phyloP scores from a whole-genome alignment of 1,284 basidiomycete species.

The Pseudozyma hubeiensis region DNA sequence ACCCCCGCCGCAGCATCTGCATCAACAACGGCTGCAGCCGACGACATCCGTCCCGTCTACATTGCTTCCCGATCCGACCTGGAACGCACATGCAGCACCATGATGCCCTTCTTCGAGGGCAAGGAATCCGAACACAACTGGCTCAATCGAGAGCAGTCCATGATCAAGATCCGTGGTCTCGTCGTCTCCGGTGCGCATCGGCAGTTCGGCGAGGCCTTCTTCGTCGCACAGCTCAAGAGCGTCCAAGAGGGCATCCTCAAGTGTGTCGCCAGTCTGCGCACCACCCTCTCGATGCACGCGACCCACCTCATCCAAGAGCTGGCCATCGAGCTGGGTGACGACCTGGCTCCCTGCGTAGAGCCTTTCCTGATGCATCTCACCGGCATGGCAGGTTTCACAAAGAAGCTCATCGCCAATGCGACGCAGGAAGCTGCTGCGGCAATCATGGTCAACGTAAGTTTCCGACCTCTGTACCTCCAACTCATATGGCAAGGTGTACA shows the following conservation, averaged over 20 bases:
- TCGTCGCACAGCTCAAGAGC: slow-evolving; percentile 79
- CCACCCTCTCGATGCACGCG: slow-evolving; percentile 86
- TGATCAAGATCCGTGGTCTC: slow-evolving; percentile 89
- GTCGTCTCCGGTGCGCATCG: slow-evolving; percentile 82
- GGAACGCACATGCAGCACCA: slow-evolving; percentile 82
- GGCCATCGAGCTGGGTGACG: slow-evolving; percentile 70
- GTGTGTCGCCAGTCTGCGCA: slow-evolving; percentile 88
- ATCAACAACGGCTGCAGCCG: slow-evolving; percentile 29
- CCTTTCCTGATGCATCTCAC: slow-evolving; percentile 79
- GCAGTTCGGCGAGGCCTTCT: slow-evolving; percentile 77
- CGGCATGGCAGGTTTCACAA: slow-evolving; percentile 91
- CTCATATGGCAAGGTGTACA: slow-evolving; percentile 80
- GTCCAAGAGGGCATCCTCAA: slow-evolving; percentile 86
- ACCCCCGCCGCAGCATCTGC: slow-evolving; percentile 1
- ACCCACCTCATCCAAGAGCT: slow-evolving; percentile 84
- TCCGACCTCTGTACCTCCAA: slow-evolving; percentile 77
- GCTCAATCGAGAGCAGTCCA: slow-evolving; percentile 82
- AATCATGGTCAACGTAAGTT: slow-evolving; percentile 79
- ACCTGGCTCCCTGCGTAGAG: slow-evolving; percentile 74
- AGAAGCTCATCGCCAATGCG: slow-evolving; percentile 88
- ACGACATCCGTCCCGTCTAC: slow-evolving; percentile 71
- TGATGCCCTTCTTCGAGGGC: slow-evolving; percentile 87
- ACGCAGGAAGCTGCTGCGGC: slow-evolving; percentile 80
- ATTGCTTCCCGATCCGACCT: slow-evolving; percentile 86
- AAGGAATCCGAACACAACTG: slow-evolving; percentile 98